phyloP scores from a whole-genome alignment of 2,329 filamentous ascomycete genomes.

The Trichoderma breve region DNA sequence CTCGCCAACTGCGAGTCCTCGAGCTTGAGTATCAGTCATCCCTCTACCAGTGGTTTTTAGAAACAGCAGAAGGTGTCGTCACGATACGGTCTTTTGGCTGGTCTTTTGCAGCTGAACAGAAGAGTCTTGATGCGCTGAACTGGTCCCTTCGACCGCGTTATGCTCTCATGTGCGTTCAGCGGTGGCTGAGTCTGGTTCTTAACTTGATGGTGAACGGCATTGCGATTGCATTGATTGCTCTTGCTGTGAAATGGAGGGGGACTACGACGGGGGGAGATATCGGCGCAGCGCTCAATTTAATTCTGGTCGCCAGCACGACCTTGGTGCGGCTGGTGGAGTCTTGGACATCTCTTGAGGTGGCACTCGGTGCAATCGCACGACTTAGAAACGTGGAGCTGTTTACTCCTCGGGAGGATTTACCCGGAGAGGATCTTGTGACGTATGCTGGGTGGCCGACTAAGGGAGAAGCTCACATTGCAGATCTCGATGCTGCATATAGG shows the following conservation, averaged over 20 bases:
- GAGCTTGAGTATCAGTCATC: conserved; percentile 54
- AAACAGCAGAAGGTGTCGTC: conserved; percentile 33
- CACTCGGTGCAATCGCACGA: conserved; percentile 27
- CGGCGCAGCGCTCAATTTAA: conserved; percentile 29
- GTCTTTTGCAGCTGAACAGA: conserved; percentile 22
- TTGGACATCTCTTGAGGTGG: conserved; percentile 27
- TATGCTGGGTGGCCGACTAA: conserved; percentile 24
- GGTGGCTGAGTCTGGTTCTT: conserved; percentile 47
- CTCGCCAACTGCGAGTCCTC: conserved; percentile 54
- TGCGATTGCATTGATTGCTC: conserved; percentile 37
- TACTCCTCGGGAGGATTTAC: conserved; percentile 22
- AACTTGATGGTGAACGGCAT: conserved; percentile 41
- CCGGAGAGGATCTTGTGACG: conserved; percentile 4
- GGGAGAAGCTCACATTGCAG: conserved; percentile 21
- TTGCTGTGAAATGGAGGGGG: conserved; percentile 31
- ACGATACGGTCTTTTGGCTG: conserved; percentile 33
- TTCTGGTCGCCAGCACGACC: conserved; percentile 27
- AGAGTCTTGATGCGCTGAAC: conserved; percentile 45
- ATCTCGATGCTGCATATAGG: conserved; percentile 25
- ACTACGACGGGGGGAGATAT: conserved; percentile 23
- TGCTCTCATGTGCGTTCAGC: conserved; percentile 46
- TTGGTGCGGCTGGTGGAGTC: conserved; percentile 25
- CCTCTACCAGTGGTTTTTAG: conserved; percentile 42
- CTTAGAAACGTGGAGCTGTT: conserved; percentile 23
- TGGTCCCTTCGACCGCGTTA: conserved; percentile 29